A percentile compares a stretch with the other conserved stretches of the same genome.
Evolutionary conservation across 345 rosid species (phyloP).

Genomic region (Euphorbia peplus): DNA sequence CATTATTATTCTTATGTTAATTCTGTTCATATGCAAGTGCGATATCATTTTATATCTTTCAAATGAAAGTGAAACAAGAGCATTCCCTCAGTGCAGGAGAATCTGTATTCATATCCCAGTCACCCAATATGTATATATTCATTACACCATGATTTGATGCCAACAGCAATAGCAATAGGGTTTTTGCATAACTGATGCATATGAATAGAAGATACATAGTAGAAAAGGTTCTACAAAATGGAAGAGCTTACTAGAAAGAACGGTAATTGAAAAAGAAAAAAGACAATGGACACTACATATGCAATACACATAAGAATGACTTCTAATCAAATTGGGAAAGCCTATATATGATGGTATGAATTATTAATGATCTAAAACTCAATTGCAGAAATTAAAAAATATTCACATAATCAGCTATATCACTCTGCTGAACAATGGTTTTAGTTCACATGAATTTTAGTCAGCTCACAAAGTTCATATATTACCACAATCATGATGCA

Average conservation of each 20-base stretch:
- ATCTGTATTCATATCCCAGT: not conserved
- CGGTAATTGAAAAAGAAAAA: not conserved
- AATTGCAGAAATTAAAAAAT: not conserved
- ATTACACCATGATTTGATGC: not conserved
- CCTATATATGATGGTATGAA: too few relatives aligned
- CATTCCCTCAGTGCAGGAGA: not conserved
- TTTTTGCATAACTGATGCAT: not conserved
- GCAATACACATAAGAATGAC: not conserved
- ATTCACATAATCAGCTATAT: not conserved
- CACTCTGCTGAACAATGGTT: not conserved
- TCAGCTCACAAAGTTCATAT: not conserved
- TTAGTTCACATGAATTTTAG: not conserved
- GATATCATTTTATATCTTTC: not conserved
- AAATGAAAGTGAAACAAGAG: not conserved
- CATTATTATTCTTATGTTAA: not conserved
- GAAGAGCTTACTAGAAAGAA: not conserved
- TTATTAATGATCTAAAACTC: not conserved
- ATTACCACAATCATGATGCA: not conserved
- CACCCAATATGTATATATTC: not conserved
- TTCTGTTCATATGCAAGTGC: not conserved
- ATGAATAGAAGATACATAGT: not conserved
- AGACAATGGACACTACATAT: not conserved
- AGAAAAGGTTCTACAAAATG: not conserved
- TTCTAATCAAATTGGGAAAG: not conserved
- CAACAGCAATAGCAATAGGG: not conserved